Evolutionary conservation across 148 eudicot species (phyloP), one percentile per base, ranked within the genome.

Genomic region (Camellia lanceoleosa): DNA sequence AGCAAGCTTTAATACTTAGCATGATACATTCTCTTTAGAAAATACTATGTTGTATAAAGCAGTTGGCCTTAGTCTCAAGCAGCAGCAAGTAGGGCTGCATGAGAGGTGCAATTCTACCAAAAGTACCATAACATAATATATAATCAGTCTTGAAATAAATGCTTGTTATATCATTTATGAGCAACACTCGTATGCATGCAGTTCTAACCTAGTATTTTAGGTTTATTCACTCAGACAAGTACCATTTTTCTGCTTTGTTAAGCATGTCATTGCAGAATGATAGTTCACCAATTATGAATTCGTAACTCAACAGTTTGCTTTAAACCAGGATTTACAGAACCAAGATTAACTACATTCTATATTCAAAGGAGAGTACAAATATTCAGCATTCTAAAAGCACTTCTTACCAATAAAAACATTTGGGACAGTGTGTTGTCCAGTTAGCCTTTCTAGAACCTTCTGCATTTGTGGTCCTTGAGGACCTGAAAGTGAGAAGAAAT

Each of bases 391-490:
- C 38, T 4, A 62, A 56, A 64, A 4, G 19, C 58, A 77, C 1
- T 43, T 76, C 89, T 82, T 87, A 93, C 97, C 99, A 78, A 95
- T 85, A 83, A 92, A 95, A 67, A 95, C 97, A 86, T 95, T 95
- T 67, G 99, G 99, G 47, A 95, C 99, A 52, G 99, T 95, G 82
- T 86, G 85, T 73, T 95, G 99, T 62, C 95, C 97, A 41, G 95
- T 95, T 70, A 93, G 85, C 83, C 90, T 87, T 83, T 93, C 93
- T 63, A 95, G 85, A 51, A 90, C 91, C 87, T 91, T 93, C 84
- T 93, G 97, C 84, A 95, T 69, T 80, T 93, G 93, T 49, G 92
- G 92, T 65, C 99, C 99, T 86, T 93, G 94, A 66, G 97, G 83
- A 81, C 99, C 99, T 95, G 86, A 58, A 84, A 80, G 2, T 1